A percentile compares a stretch with the other conserved stretches of the same genome.
phyloP scores from a whole-genome alignment of 2,329 filamentous ascomycete species.

The Trichoderma simmonsii region DNA sequence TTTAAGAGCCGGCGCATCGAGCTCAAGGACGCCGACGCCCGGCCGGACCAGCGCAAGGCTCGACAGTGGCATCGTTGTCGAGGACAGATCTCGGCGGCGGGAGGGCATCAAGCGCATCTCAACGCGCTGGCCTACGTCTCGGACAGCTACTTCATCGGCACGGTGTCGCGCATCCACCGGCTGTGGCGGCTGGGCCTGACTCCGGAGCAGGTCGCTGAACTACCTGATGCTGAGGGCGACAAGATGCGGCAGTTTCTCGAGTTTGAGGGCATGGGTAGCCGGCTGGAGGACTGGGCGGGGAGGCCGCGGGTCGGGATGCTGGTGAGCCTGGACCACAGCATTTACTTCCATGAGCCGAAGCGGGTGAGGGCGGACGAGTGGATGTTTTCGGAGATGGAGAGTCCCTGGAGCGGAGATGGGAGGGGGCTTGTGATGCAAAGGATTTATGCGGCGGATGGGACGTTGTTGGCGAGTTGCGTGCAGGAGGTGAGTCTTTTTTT shows the following conservation, averaged over 20 bases:
- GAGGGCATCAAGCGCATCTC: slow-evolving; percentile 77
- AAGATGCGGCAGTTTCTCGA: slow-evolving; percentile 40
- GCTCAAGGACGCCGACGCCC: slow-evolving; percentile 34
- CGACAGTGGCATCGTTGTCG: slow-evolving; percentile 72
- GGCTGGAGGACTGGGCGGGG: slow-evolving; percentile 46
- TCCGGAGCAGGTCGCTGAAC: slow-evolving; percentile 51
- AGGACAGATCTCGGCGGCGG: slow-evolving; percentile 68
- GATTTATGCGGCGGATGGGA: slow-evolving; percentile 69
- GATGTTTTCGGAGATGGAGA: slow-evolving; percentile 79
- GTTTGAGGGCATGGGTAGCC: slow-evolving; percentile 40
- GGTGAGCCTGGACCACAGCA: slow-evolving; percentile 74
- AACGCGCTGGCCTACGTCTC: slow-evolving; percentile 89
- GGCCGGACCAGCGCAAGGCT: slow-evolving; percentile 65
- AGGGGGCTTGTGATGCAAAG: slow-evolving; percentile 72
- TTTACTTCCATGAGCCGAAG: slow-evolving; percentile 63
- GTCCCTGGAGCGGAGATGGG: slow-evolving; percentile 75
- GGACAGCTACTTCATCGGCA: slow-evolving; percentile 91
- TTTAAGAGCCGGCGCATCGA: slow-evolving; percentile 46
- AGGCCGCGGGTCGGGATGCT: slow-evolving; percentile 74
- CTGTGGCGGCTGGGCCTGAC: slow-evolving; percentile 68
- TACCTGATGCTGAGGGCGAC: slow-evolving; percentile 41
- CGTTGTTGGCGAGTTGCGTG: slow-evolving; percentile 71
- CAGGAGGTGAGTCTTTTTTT: slow-evolving; percentile 60
- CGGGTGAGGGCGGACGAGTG: slow-evolving; percentile 64
- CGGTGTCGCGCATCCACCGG: slow-evolving; percentile 74